These are phyloP conservation scores for Fraxinus nigra DNA, from an alignment of 305 asterid genomes.

Conservation along the genomic window DNA sequence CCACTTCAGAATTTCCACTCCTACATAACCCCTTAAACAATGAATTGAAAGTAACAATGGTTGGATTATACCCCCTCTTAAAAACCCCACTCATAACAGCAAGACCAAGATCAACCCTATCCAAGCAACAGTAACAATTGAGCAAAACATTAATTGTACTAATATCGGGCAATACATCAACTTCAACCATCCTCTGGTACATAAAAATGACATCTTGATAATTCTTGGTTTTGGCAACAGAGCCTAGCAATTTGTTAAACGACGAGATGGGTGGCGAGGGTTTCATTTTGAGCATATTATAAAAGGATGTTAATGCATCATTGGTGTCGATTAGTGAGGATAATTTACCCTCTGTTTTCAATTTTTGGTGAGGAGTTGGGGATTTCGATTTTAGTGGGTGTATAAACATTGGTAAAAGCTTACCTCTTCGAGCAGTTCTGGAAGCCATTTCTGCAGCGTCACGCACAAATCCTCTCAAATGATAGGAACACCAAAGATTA, in stretches of 20 bases:
- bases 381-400: neutral
- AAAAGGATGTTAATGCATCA: conserved; percentile 23
- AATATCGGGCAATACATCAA: conserved; percentile 2
- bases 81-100: neutral
- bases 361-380: neutral
- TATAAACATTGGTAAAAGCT: neutral
- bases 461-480: too few species aligned
- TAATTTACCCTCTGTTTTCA: neutral
- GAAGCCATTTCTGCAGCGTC: conserved; percentile 4
- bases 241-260: conserved; percentile 25
- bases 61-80: conserved; percentile 23
- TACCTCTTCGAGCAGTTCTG: neutral
- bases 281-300: conserved; percentile 28
- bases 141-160: conserved; percentile 26
- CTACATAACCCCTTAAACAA: too few species aligned
- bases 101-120: neutral
- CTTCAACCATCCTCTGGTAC: neutral
- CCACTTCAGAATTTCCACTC: conserved; percentile 21
- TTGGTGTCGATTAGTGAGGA: conserved; percentile 20
- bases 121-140: conserved; percentile 25
- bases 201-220: neutral
- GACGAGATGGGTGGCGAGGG: conserved; percentile 27
- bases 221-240: conserved; percentile 12
- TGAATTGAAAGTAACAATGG: neutral
- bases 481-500: too few species aligned